Conservation (phyloP, 2,329 filamentous ascomycete species). For the Talaromyces amestolkiae region DNA sequence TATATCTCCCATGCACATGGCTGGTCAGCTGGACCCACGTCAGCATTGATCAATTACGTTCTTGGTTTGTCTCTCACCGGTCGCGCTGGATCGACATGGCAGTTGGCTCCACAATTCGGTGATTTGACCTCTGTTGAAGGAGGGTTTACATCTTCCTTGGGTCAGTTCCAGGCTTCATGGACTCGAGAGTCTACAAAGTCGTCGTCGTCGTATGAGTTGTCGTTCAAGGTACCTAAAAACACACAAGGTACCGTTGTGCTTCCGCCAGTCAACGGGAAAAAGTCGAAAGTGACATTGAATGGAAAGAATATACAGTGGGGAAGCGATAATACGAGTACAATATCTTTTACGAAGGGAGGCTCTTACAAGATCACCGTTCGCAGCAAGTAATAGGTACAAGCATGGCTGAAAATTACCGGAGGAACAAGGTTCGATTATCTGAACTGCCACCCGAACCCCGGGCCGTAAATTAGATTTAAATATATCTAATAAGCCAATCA, state of each 20-base stretch:
- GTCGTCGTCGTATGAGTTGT: slow-evolving; percentile 14
- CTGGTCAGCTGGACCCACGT: slow-evolving; percentile 45
- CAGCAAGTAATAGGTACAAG: neutral
- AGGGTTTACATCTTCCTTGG: slow-evolving; percentile 48
- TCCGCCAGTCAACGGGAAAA: slow-evolving; percentile 2
- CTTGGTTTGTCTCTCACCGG: slow-evolving; percentile 45
- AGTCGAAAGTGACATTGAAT: slow-evolving; percentile 11
- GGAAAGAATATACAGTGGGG: slow-evolving; percentile 10
- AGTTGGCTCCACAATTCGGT: slow-evolving; percentile 45
- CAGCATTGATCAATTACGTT: slow-evolving; percentile 45
- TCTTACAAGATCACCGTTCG: slow-evolving; percentile 11
- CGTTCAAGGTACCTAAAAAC: slow-evolving; percentile 14
- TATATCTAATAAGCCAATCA: neutral
- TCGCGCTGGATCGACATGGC: slow-evolving; percentile 44
- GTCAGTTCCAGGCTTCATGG: slow-evolving; percentile 37
- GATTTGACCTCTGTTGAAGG: slow-evolving; percentile 44
- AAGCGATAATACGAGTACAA: slow-evolving; percentile 1
- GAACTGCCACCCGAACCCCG: neutral
- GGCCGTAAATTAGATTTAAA: neutral
- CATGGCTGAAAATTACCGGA: neutral
- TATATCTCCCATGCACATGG: slow-evolving; percentile 46
- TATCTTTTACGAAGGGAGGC: slow-evolving; percentile 12
- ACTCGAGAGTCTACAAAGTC: neutral
- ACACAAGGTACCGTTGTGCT: slow-evolving; percentile 17
- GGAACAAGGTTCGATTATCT: neutral